Conservation (phyloP, 495 filamentous ascomycete genomes). For the Barbatosphaeria neglecta region DNA sequence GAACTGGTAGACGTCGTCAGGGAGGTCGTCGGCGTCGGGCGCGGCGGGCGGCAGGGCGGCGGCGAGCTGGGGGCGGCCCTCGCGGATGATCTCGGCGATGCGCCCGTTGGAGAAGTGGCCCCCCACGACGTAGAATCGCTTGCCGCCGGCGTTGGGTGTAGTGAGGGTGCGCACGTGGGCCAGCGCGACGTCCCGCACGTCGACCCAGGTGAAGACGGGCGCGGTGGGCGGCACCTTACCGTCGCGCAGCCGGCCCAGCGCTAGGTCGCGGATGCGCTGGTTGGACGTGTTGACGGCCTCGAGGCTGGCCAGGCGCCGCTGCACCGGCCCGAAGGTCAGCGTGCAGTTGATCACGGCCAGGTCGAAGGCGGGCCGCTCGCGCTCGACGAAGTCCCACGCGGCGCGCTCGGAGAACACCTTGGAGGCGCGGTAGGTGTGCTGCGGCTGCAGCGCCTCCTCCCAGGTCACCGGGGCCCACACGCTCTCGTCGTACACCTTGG, state of each 20-base stretch:
- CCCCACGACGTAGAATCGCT: slow-evolving; percentile 32
- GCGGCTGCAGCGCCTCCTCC: slow-evolving; percentile 19
- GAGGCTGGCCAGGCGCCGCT: slow-evolving; percentile 15
- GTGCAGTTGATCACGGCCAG: slow-evolving; percentile 34
- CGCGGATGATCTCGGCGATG: slow-evolving; percentile 21
- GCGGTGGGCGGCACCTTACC: slow-evolving; percentile 20
- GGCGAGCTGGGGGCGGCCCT: slow-evolving; percentile 11
- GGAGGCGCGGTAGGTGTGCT: slow-evolving; percentile 24
- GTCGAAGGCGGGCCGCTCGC: slow-evolving; percentile 21
- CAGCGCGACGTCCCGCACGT: slow-evolving; percentile 37
- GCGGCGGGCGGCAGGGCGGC: slow-evolving; percentile 13
- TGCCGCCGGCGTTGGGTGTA: slow-evolving; percentile 23
- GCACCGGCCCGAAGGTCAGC: slow-evolving; percentile 33
- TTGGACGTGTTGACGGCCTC: slow-evolving; percentile 35
- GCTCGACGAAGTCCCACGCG: slow-evolving; percentile 30
- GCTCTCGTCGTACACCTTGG: slow-evolving; percentile 25
- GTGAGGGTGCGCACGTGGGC: slow-evolving; percentile 29
- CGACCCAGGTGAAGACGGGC: slow-evolving; percentile 36
- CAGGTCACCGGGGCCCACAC: slow-evolving; percentile 25
- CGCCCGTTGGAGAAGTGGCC: slow-evolving; percentile 29
- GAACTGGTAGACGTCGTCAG: slow-evolving; percentile 23
- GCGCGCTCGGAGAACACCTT: slow-evolving; percentile 35
- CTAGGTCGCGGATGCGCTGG: slow-evolving; percentile 26
- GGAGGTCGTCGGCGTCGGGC: slow-evolving; percentile 22
- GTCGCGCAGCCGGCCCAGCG: slow-evolving; percentile 17